Conservation (phyloP, 768 basidiomycete species). For the Kwoniella pini region DNA sequence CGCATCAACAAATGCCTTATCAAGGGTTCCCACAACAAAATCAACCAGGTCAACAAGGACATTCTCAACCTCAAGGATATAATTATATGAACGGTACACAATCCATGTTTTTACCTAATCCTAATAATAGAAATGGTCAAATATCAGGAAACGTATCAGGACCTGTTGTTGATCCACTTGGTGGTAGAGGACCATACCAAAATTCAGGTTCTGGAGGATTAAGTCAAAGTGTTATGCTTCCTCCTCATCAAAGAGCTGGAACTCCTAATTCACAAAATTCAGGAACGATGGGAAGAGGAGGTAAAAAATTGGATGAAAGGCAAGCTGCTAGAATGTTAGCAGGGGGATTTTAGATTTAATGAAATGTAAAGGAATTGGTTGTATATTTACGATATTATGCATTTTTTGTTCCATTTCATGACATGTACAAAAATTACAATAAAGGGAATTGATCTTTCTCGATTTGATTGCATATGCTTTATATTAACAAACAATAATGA, state of each 20-base stretch:
- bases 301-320: slow-evolving; percentile 42
- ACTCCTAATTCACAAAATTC: background rate
- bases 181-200: background rate
- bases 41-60: background rate
- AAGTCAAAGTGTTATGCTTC: slow-evolving; percentile 47
- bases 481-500: no score
- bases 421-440: no score
- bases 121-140: slow-evolving; percentile 1
- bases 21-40: slow-evolving; percentile 3
- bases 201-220: slow-evolving; percentile 8
- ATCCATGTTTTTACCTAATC: slow-evolving; percentile 45
- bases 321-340: slow-evolving; percentile 50
- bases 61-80: background rate
- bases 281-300: slow-evolving; percentile 26
- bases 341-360: slow-evolving; percentile 35
- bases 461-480: no score
- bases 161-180: slow-evolving; percentile 28
- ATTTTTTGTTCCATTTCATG: no score
- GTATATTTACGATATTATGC: slow-evolving; percentile 4
- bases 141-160: slow-evolving; percentile 10
- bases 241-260: slow-evolving; percentile 19
- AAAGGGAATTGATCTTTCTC: no score
- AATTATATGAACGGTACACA: slow-evolving; percentile 22
- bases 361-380: background rate
- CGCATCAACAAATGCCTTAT: slow-evolving; percentile 2